These are phyloP conservation scores for Suhomyces sp. DNA, from an alignment of 805 yeast species.

Conservation along the genomic window DNA sequence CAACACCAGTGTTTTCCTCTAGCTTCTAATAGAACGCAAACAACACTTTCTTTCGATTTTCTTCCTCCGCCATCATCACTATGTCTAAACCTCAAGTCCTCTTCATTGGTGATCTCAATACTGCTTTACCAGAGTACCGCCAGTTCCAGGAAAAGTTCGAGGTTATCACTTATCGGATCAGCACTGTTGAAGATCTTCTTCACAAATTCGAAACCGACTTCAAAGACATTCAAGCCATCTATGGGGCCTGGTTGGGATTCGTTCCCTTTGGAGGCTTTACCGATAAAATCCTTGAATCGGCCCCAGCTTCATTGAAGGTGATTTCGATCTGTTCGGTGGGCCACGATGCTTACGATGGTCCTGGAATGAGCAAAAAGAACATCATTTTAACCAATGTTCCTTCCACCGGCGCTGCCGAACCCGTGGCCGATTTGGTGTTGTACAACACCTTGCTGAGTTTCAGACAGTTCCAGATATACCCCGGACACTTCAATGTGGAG, in stretches of 20 bases:
- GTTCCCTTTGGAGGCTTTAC: slow-evolving; percentile 51
- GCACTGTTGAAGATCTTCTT: slow-evolving; percentile 43
- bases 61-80: neutral
- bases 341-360: slow-evolving; percentile 49
- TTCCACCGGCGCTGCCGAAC: slow-evolving; percentile 55
- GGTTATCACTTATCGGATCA: slow-evolving; percentile 38
- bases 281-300: slow-evolving; percentile 39
- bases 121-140: slow-evolving; percentile 45
- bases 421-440: slow-evolving; percentile 73
- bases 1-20: no score
- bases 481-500: slow-evolving; percentile 35
- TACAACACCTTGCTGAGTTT: slow-evolving; percentile 58
- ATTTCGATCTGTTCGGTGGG: slow-evolving; percentile 60
- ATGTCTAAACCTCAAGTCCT: slow-evolving; percentile 38
- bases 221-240: slow-evolving; percentile 49
- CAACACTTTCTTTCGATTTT: no score
- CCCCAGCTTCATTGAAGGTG: slow-evolving; percentile 48
- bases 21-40: no score
- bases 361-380: slow-evolving; percentile 37
- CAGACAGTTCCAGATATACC: slow-evolving; percentile 54
- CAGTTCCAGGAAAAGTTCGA: slow-evolving; percentile 40
- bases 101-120: slow-evolving; percentile 52
- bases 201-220: slow-evolving; percentile 41
- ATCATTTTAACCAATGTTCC: slow-evolving; percentile 61
- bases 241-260: slow-evolving; percentile 62